Evolutionary conservation across 345 rosid species (phyloP), one percentile per base, ranked within the genome.

Genomic region (Barbarea vulgaris): DNA sequence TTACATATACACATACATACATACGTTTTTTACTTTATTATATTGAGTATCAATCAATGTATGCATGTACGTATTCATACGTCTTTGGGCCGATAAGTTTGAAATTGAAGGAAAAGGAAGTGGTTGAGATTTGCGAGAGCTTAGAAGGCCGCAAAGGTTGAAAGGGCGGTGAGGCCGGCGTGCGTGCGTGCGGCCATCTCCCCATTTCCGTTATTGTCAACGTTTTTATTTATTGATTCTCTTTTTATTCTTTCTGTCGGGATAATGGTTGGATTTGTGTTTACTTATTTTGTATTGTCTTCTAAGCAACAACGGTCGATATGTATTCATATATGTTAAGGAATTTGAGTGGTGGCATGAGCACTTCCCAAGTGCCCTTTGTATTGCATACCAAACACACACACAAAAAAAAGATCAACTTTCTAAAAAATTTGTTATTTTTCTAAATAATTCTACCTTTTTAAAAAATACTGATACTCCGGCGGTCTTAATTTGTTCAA

Each of bases 141-240:
- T 70, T 63, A 44, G 75, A 77, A 34, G 80, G 80, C 76, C 80
- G 80, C 80, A 77, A 77, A 63, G 52, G 75, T 77, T 77, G 80
- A 77, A 70, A 77, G 65, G 60, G n/a, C 52, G 66, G 75, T 34
- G 52, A 42, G 75, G 64, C 75, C 70, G 80, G 70, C 37, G 65
- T 33, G 75, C 37, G 65, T 33, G 75, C 80, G 70, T 69, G 75
- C 65, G 51, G 52, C 60, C 34, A 62, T 42, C 75, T 7, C 51
- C 51, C 14, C 70, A 15, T 27, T 34, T 63, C 70, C 52, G 58
- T 69, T 62, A 7, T 53, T 68, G 69, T 76, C 79, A 59, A 76
- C 68, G 8, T 50, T 61, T 39, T 30, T 0, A 50, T 24, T 33
- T 28, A 6, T 67, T 51, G 41, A 56, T 57, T 25, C 2, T 22